These are phyloP conservation scores for Wickerhamiella sorbophila DNA, from an alignment of 805 yeast species.

Conservation along the genomic window DNA sequence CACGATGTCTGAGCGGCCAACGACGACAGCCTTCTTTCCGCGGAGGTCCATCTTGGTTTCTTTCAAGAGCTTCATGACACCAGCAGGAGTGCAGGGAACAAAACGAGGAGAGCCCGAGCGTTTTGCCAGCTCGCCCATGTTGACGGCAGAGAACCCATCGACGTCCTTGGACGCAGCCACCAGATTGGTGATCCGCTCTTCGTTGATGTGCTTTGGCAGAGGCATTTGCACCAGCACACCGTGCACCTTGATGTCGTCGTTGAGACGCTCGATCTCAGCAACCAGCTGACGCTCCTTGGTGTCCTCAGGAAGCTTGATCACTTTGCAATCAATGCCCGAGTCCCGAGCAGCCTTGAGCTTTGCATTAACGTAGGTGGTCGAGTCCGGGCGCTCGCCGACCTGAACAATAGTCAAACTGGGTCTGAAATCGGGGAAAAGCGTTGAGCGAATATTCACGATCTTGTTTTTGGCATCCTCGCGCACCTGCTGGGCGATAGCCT, in stretches of 20 bases:
- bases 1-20: slow-evolving; percentile 95
- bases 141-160: slow-evolving; percentile 82
- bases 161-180: slow-evolving; percentile 81
- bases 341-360: slow-evolving; percentile 79
- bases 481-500: slow-evolving; percentile 37
- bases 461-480: slow-evolving; percentile 40
- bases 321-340: slow-evolving; percentile 57
- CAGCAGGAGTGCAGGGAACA: slow-evolving; percentile 92
- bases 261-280: slow-evolving; percentile 44
- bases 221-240: slow-evolving; percentile 89
- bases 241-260: slow-evolving; percentile 61
- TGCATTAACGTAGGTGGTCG: slow-evolving; percentile 82
- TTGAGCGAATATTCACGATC: slow-evolving; percentile 31
- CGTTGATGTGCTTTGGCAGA: slow-evolving; percentile 67
- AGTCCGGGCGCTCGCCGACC: slow-evolving; percentile 83
- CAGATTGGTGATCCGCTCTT: slow-evolving; percentile 60
- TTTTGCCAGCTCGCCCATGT: slow-evolving; percentile 83
- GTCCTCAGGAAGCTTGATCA: slow-evolving; percentile 48
- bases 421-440: slow-evolving; percentile 36
- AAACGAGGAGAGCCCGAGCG: slow-evolving; percentile 71
- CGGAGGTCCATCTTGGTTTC: slow-evolving; percentile 47
- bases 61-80: slow-evolving; percentile 66
- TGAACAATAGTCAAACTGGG: slow-evolving; percentile 78
- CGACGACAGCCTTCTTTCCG: slow-evolving; percentile 77
- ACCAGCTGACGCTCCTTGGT: slow-evolving; percentile 46